These are phyloP conservation scores for Microbotryum saponariae DNA, from an alignment of 1,284 basidiomycete genomes.

Conservation along the genomic window DNA sequence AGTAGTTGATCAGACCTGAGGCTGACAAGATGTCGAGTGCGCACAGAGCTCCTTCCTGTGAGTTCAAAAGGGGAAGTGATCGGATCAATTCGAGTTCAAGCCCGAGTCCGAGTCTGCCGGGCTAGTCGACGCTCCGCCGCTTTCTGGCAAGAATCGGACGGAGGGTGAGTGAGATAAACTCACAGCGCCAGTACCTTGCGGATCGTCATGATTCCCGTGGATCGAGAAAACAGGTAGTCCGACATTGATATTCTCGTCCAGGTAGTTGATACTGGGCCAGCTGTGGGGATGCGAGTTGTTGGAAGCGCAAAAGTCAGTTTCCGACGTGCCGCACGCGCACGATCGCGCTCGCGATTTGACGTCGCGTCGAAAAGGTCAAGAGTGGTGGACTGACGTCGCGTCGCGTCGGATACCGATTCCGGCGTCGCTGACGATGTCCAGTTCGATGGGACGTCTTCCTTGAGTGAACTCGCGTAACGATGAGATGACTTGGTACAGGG, in stretches of 20 bases:
- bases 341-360: too few species aligned
- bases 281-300: conserved; percentile 45
- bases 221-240: conserved; percentile 96
- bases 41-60: conserved; percentile 86
- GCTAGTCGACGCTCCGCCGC: too few species aligned
- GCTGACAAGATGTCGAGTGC: conserved; percentile 92
- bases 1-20: conserved; percentile 91
- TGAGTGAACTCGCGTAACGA: conserved; percentile 84
- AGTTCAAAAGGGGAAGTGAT: not conserved
- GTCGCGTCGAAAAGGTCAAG: not conserved
- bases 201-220: conserved; percentile 98
- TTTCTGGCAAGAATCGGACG: too few species aligned
- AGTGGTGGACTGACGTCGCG: conserved; percentile 57
- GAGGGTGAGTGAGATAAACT: conserved; percentile 37
- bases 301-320: not conserved
- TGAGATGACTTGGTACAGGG: conserved; percentile 79
- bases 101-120: too few species aligned
- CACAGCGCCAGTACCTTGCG: conserved; percentile 87
- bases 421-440: conserved; percentile 88
- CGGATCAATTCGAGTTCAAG: too few species aligned
- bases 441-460: conserved; percentile 73
- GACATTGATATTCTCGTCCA: conserved; percentile 92
- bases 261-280: conserved; percentile 94
- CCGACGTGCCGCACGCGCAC: too few species aligned
- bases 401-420: conserved; percentile 66